A percentile compares a stretch with the other conserved stretches of the same genome.
phyloP scores from a whole-genome alignment of 805 yeast species.

The Blastobotrys robertii region DNA sequence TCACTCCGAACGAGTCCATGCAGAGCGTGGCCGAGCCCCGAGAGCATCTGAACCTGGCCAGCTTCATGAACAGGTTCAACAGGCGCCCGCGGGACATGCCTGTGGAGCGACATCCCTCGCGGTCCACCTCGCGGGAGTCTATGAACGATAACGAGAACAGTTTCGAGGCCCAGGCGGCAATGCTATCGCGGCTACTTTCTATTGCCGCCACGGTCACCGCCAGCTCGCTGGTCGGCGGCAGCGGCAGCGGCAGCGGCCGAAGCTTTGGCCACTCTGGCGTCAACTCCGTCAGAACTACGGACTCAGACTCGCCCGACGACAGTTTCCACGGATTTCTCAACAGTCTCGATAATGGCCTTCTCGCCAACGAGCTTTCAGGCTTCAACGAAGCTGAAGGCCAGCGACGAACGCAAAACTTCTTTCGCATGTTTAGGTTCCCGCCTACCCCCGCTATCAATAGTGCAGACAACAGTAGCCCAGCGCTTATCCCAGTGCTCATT shows the following conservation, averaged over 20 bases:
- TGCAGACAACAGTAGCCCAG: slow-evolving; percentile 5
- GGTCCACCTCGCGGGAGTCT: too few species aligned
- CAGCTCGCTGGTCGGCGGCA: slow-evolving; percentile 28
- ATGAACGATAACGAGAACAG: too few species aligned
- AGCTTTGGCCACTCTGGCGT: slow-evolving; percentile 11
- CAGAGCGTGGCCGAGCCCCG: too few species aligned
- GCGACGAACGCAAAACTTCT: slow-evolving; percentile 20
- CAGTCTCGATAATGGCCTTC: slow-evolving; percentile 32
- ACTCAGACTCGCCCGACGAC: slow-evolving; percentile 25
- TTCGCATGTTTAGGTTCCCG: slow-evolving; percentile 28
- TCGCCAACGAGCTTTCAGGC: slow-evolving; percentile 31
- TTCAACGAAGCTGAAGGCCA: slow-evolving; percentile 5
- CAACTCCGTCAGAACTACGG: slow-evolving; percentile 7
- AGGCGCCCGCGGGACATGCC: too few species aligned
- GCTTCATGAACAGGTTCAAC: too few species aligned
- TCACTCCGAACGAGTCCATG: too few species aligned
- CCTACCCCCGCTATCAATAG: slow-evolving; percentile 23
- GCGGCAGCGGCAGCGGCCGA: slow-evolving; percentile 9
- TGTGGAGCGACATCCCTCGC: too few species aligned
- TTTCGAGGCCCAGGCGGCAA: slow-evolving; percentile 31
- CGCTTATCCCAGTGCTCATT: slow-evolving; percentile 37
- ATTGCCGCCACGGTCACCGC: slow-evolving; percentile 39
- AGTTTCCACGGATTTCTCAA: slow-evolving; percentile 37
- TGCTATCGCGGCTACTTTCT: slow-evolving; percentile 35
- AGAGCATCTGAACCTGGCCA: too few species aligned